Conservation (phyloP, 768 basidiomycete species). For the Suillus plorans region DNA sequence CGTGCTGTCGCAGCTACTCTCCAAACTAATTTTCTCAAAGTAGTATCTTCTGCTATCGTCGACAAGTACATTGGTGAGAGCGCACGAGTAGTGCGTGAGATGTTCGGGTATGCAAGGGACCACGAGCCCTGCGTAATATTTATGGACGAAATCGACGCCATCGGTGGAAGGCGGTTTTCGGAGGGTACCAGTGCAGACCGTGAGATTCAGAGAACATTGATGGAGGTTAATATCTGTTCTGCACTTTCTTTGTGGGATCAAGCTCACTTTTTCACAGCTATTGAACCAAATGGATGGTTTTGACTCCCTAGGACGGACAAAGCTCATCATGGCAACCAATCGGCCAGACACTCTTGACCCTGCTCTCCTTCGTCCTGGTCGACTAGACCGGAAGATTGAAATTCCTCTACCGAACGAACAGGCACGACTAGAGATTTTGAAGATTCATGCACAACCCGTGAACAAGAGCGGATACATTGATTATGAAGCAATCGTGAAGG, state of each 20-base stretch:
- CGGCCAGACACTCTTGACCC: slow-evolving; percentile 98
- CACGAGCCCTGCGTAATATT: slow-evolving; percentile 99
- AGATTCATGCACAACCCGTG: slow-evolving; percentile 93
- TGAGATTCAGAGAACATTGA: slow-evolving; percentile 97
- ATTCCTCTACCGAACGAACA: slow-evolving; percentile 98
- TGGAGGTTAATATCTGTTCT: slow-evolving; percentile 67
- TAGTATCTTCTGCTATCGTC: slow-evolving; percentile 97
- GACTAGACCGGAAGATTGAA: slow-evolving; percentile 96
- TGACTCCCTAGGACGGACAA: slow-evolving; percentile 92
- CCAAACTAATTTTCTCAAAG: slow-evolving; percentile 96
- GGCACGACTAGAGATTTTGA: slow-evolving; percentile 92
- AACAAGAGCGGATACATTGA: slow-evolving; percentile 96
- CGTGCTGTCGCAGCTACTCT: slow-evolving; percentile 95
- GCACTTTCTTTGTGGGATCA: background rate
- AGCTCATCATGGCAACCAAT: slow-evolving; percentile 99
- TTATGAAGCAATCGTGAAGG: slow-evolving; percentile 97
- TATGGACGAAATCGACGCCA: slow-evolving; percentile 98
- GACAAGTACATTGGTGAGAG: slow-evolving; percentile 99
- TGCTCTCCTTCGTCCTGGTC: slow-evolving; percentile 92
- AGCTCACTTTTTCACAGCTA: slow-evolving; percentile 48
- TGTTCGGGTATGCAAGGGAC: slow-evolving; percentile 97
- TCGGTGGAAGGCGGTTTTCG: slow-evolving; percentile 87
- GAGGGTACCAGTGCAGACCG: slow-evolving; percentile 98
- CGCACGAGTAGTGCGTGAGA: slow-evolving; percentile 93
- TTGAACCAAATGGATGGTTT: slow-evolving; percentile 99